phyloP scores from a whole-genome alignment of 768 basidiomycete genomes.

The Russula abietina region DNA sequence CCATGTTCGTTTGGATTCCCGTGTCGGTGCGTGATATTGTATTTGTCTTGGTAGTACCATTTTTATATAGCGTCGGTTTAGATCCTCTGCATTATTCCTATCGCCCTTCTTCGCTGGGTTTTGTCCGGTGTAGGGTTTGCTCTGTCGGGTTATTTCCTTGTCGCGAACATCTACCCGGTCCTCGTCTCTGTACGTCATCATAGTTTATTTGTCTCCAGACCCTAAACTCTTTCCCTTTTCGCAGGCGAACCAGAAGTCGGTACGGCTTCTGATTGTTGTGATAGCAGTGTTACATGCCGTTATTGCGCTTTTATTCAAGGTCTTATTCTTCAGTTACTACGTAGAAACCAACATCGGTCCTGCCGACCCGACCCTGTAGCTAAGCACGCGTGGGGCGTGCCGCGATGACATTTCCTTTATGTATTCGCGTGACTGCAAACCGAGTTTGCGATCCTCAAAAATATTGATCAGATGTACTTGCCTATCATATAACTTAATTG shows the following conservation, averaged over 20 bases:
- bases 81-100: conserved; percentile 82
- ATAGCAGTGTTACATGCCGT: conserved; percentile 71
- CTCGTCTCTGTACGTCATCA: conserved; percentile 62
- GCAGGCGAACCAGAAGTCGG: conserved; percentile 82
- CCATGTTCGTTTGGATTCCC: conserved; percentile 82
- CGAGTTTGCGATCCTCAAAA: not conserved
- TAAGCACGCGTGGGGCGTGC: conserved; percentile 1
- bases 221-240: not conserved
- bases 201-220: not conserved
- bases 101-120: conserved; percentile 76
- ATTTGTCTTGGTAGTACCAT: not conserved
- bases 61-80: conserved; percentile 27
- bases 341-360: conserved; percentile 37
- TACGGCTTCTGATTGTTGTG: conserved; percentile 73
- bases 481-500: no score
- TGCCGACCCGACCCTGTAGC: conserved; percentile 33
- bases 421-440: not conserved
- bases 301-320: conserved; percentile 81
- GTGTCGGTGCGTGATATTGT: conserved; percentile 56
- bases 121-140: conserved; percentile 67
- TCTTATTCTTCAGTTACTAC: conserved; percentile 64
- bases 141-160: conserved; percentile 84
- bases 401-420: not conserved
- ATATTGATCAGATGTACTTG: not conserved
- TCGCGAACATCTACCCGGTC: conserved; percentile 81